Evolutionary conservation across 2,329 filamentous ascomycete genomes (phyloP).

Genomic region (Hypomyces perniciosus): DNA sequence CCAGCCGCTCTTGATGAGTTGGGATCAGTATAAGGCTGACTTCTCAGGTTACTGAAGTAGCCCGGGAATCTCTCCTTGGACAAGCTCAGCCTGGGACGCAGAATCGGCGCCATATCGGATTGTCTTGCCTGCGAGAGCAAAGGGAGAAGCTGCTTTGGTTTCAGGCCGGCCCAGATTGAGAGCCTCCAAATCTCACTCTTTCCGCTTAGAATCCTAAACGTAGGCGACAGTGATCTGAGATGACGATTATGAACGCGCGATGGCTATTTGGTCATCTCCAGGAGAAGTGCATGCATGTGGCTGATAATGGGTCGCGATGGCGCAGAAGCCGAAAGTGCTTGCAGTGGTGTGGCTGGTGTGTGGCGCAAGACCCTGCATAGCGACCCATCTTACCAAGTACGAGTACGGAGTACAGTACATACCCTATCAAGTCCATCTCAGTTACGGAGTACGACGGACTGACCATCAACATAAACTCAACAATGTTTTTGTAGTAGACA

Average conservation of each 20-base stretch:
- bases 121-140: background rate
- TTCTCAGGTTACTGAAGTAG: slow-evolving; percentile 63
- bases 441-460: too few species aligned
- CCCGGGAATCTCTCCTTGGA: slow-evolving; percentile 63
- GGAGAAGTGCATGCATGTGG: background rate
- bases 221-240: too few species aligned
- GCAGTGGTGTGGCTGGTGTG: slow-evolving; percentile 1
- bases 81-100: slow-evolving; percentile 48
- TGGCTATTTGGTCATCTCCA: too few species aligned
- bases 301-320: background rate
- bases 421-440: too few species aligned
- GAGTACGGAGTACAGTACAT: too few species aligned
- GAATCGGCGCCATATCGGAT: slow-evolving; percentile 34
- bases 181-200: background rate
- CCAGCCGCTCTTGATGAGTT: slow-evolving; percentile 46
- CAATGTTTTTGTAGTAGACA: too few species aligned
- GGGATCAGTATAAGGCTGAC: slow-evolving; percentile 64
- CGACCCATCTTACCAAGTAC: too few species aligned
- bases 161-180: background rate
- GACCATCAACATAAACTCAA: too few species aligned
- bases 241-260: too few species aligned
- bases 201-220: too few species aligned
- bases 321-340: background rate
- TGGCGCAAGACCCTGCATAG: background rate
- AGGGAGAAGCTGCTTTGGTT: background rate